phyloP scores from a whole-genome alignment of 106 monocot species.

The Ottelia alismoides region DNA sequence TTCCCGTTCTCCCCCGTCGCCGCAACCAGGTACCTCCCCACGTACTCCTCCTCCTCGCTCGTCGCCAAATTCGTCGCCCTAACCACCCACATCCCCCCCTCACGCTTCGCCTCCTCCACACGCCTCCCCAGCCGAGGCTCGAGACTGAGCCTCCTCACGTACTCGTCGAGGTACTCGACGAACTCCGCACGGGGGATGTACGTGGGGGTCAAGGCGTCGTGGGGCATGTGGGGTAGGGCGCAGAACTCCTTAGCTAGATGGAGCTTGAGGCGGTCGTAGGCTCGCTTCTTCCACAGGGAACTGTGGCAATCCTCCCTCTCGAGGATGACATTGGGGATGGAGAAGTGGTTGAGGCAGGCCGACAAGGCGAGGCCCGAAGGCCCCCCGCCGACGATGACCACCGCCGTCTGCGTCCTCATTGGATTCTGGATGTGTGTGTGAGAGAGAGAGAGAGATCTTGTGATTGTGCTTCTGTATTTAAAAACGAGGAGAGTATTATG shows the following conservation, averaged over 20 bases:
- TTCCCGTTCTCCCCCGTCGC: slow-evolving; percentile 26
- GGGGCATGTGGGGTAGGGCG: slow-evolving; percentile 21
- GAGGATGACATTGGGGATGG: slow-evolving; percentile 13
- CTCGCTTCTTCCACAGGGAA: slow-evolving; percentile 18
- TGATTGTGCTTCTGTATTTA: too few species aligned
- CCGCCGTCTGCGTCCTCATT: slow-evolving; percentile 5
- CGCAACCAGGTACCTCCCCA: slow-evolving; percentile 14
- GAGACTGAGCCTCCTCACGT: slow-evolving; percentile 11
- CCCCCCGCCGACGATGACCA: slow-evolving; percentile 20
- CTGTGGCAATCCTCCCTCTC: slow-evolving; percentile 18
- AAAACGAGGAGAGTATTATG: too few species aligned
- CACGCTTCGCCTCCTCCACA: slow-evolving; percentile 9
- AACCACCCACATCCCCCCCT: slow-evolving; percentile 2
- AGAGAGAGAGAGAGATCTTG: too few species aligned
- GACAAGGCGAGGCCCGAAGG: slow-evolving; percentile 21
- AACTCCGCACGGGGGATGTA: slow-evolving; percentile 9
- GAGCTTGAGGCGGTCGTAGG: slow-evolving; percentile 21
- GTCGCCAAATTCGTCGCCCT: slow-evolving; percentile 2
- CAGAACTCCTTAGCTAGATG: slow-evolving; percentile 24
- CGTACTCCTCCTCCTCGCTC: slow-evolving; percentile 7
- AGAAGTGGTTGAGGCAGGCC: slow-evolving; percentile 9
- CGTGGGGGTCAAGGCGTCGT: slow-evolving; percentile 5
- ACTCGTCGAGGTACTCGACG: slow-evolving; percentile 17
- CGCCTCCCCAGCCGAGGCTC: slow-evolving; percentile 1
- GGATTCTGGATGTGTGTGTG: too few species aligned